A percentile compares a stretch with the other conserved stretches of the same genome.
These are phyloP conservation scores for Venturia aucupariae DNA, from an alignment of 2,329 filamentous ascomycete genomes.

Conservation along the genomic window DNA sequence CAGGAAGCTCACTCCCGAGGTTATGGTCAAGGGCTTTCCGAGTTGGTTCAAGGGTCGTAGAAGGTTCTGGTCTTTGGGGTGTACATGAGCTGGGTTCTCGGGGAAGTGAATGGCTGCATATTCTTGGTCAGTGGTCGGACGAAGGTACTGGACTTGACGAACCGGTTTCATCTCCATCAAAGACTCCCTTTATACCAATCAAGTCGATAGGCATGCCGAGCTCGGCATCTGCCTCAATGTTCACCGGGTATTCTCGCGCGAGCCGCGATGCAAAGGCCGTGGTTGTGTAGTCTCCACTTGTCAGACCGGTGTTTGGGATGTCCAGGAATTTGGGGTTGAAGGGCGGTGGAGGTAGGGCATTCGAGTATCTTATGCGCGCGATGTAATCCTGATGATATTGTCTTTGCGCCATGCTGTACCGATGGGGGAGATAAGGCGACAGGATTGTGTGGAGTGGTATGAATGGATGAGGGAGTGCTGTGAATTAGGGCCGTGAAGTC, in stretches of 20 bases:
- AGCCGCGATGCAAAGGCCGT: constrained; percentile 84
- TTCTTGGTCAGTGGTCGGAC: constrained; percentile 15
- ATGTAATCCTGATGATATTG: constrained; percentile 89
- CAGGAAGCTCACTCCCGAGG: constrained; percentile 81
- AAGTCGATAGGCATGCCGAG: constrained; percentile 95
- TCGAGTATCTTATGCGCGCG: constrained; percentile 88
- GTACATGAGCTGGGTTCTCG: constrained; percentile 58
- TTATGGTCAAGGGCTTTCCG: constrained; percentile 69
- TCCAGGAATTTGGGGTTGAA: constrained; percentile 94
- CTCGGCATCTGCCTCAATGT: constrained; percentile 95
- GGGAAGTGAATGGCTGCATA: constrained; percentile 69
- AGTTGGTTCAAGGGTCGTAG: constrained; percentile 76
- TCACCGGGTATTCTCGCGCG: constrained; percentile 83
- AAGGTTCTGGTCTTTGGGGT: constrained; percentile 76
- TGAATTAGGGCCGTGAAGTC: too few relatives aligned
- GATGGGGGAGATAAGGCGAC: background rate
- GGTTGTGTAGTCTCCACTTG: constrained; percentile 79
- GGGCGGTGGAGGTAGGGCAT: constrained; percentile 87
- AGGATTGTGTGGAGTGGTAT: background rate
- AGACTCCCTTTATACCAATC: constrained; percentile 88
- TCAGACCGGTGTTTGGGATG: constrained; percentile 85
- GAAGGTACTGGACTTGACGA: constrained; percentile 24
- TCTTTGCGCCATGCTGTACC: constrained; percentile 15
- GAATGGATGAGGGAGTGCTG: too few relatives aligned
- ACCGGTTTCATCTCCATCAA: constrained; percentile 93